Conservation (phyloP, 2,329 filamentous ascomycete species). For the Zopfia rhizophila region DNA sequence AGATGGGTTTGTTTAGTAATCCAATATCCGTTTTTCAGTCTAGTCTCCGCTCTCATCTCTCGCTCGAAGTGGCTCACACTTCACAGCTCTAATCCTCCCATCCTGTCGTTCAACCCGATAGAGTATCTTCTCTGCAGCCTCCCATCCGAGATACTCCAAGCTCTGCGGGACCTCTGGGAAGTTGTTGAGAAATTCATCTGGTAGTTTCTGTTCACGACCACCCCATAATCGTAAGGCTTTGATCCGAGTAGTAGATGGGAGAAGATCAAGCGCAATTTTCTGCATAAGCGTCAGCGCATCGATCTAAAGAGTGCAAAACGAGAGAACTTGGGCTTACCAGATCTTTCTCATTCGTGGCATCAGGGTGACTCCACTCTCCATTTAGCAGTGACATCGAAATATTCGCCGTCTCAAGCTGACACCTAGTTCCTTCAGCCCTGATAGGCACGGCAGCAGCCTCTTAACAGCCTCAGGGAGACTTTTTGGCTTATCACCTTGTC, state of each 20-base stretch:
- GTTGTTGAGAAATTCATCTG: slow-evolving; percentile 15
- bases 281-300: slow-evolving; percentile 4
- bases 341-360: slow-evolving; percentile 13
- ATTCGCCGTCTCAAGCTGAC: slow-evolving; percentile 10
- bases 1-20: too few relatives aligned
- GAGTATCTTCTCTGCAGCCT: slow-evolving; percentile 13
- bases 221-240: slow-evolving; percentile 18
- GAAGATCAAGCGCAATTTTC: slow-evolving; percentile 12
- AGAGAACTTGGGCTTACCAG: slow-evolving; percentile 17
- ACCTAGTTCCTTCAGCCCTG: slow-evolving; percentile 10
- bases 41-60: slow-evolving; percentile 2
- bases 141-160: slow-evolving; percentile 24
- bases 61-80: slow-evolving; percentile 12
- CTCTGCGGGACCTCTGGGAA: slow-evolving; percentile 14
- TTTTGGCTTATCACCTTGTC: slow-evolving; percentile 2
- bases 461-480: slow-evolving; percentile 7
- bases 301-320: neutral
- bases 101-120: slow-evolving; percentile 12
- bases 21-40: slow-evolving; percentile 19
- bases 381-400: slow-evolving; percentile 1
- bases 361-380: slow-evolving; percentile 2
- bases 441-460: slow-evolving; percentile 8
- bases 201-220: slow-evolving; percentile 3
- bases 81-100: slow-evolving; percentile 14
- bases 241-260: slow-evolving; percentile 10